These are phyloP conservation scores for Agaricus subrufescens DNA, from an alignment of 768 basidiomycete genomes.

Conservation along the genomic window DNA sequence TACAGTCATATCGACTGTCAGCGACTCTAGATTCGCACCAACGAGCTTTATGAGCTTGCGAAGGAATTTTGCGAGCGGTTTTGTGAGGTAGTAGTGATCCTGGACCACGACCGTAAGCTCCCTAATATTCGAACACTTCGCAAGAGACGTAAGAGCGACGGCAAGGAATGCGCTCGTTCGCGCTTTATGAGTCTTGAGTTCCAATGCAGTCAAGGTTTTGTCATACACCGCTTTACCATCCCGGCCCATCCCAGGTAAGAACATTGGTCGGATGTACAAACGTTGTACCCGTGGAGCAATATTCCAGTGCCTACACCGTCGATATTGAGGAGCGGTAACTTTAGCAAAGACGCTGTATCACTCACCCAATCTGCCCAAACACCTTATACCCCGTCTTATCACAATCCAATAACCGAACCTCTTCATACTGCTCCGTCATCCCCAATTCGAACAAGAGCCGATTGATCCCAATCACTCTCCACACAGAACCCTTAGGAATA, in stretches of 20 bases:
- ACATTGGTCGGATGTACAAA: slow-evolving; percentile 22
- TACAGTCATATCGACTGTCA: slow-evolving; percentile 20
- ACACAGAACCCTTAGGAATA: slow-evolving; percentile 17
- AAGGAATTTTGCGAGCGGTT: slow-evolving; percentile 17
- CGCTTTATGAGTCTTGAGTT: background rate
- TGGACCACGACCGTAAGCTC: slow-evolving; percentile 21
- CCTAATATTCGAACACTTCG: slow-evolving; percentile 15
- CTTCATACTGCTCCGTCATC: slow-evolving; percentile 23
- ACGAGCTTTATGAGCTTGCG: slow-evolving; percentile 17
- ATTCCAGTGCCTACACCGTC: slow-evolving; percentile 11
- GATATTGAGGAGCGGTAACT: background rate
- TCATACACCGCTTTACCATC: slow-evolving; percentile 1
- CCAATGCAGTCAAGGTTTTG: background rate
- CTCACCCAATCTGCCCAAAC: slow-evolving; percentile 21
- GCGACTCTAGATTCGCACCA: slow-evolving; percentile 14
- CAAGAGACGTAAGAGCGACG: slow-evolving; percentile 10
- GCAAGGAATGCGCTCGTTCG: slow-evolving; percentile 11
- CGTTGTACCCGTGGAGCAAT: slow-evolving; percentile 19
- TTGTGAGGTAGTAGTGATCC: slow-evolving; percentile 17
- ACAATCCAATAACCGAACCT: slow-evolving; percentile 22
- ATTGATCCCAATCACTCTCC: slow-evolving; percentile 24
- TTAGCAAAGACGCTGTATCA: background rate
- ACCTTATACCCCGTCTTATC: slow-evolving; percentile 15
- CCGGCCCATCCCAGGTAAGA: slow-evolving; percentile 18
- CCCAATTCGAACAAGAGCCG: slow-evolving; percentile 24